Base-by-base conservation (phyloP, 2,329 filamentous ascomycete genomes). In the Macrophomina pseudophaseolina region DNA sequence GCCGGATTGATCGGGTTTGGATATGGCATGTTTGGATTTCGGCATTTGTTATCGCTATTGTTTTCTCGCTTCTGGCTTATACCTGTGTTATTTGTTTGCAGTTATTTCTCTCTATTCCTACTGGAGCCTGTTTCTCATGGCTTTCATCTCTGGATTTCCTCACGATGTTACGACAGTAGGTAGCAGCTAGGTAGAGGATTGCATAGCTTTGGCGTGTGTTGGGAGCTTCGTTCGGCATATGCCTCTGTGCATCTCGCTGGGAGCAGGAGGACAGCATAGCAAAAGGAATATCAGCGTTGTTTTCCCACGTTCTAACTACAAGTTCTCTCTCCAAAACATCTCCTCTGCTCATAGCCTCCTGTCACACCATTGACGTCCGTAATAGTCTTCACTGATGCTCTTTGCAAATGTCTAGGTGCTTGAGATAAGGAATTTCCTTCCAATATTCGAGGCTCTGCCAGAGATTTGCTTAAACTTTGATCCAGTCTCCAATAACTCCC, bases 151-250 rank as follows among this genome's bases (percentile, higher is more conserved):
- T 62, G 58, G 58, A 40, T 48, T 49, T 49, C 58, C 58, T 60
- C 44, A 62, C 58, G 58, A 62, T 49, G 58, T 62, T 49, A 62
- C 58, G 58, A 62, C 58, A 49, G 30, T 62, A 62, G 58, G 32
- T 62, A 62, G 58, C 49, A 62, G 58, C 58, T 62, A 62, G 42
- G 58, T 62, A 62, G 58, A 62, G 58, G 58, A 62, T 62, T 62
- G 58, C 58, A 62, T 62, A 49, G 58, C 58, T 62, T 48, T 44
- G 58, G 58, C 58, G 58, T 23, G 52, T 62, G 44, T 62, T 62
- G 58, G 46, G 54, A 59, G 44, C 30, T 62, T 49, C 40, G 3
- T 60, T 38, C 6, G 32, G 58, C 58, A 11, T 46, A n/a, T 44
- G 53, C 53, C 35, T 56, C 35, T 23, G 35, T 28, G 53, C 38